Conservation (phyloP, 1,284 basidiomycete species). For the Papiliotrema laurentii region DNA sequence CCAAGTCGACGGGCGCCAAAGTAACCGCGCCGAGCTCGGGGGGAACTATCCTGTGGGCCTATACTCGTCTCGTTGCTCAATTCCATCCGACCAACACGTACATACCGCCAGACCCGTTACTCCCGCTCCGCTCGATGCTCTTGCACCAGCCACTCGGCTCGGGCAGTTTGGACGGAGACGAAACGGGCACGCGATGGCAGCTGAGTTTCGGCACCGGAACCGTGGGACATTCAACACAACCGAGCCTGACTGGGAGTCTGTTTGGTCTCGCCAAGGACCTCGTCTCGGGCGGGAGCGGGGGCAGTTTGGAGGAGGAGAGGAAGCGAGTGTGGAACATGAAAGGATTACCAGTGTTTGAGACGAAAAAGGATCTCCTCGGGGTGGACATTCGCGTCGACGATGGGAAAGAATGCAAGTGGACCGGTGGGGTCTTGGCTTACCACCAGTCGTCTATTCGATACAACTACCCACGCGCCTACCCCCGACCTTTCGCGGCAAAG, state of each 20-base stretch:
- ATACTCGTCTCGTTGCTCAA: slow-evolving; percentile 40
- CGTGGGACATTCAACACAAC: slow-evolving; percentile 38
- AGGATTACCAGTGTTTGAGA: slow-evolving; percentile 47
- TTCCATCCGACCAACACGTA: slow-evolving; percentile 45
- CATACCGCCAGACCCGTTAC: slow-evolving; percentile 48
- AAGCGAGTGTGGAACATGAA: slow-evolving; percentile 46
- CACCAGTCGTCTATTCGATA: slow-evolving; percentile 69
- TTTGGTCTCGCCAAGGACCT: slow-evolving; percentile 45
- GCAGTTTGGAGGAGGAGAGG: slow-evolving; percentile 46
- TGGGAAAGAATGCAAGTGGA: slow-evolving; percentile 40
- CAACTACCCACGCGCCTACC: slow-evolving; percentile 73
- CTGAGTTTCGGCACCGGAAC: slow-evolving; percentile 44
- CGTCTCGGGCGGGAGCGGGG: slow-evolving; percentile 36
- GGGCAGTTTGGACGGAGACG: slow-evolving; percentile 15
- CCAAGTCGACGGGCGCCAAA: slow-evolving; percentile 9
- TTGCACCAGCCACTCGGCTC: slow-evolving; percentile 48
- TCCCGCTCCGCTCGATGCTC: slow-evolving; percentile 43
- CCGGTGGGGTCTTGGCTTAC: neutral
- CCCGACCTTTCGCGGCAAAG: slow-evolving; percentile 80
- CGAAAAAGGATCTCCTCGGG: slow-evolving; percentile 37
- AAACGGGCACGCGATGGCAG: slow-evolving; percentile 31
- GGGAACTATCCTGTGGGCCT: slow-evolving; percentile 47
- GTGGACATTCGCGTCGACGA: slow-evolving; percentile 42
- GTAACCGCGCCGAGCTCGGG: no score
- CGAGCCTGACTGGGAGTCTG: slow-evolving; percentile 46